phyloP scores from a whole-genome alignment of 2,329 filamentous ascomycete genomes.

The Thelonectria olida region DNA sequence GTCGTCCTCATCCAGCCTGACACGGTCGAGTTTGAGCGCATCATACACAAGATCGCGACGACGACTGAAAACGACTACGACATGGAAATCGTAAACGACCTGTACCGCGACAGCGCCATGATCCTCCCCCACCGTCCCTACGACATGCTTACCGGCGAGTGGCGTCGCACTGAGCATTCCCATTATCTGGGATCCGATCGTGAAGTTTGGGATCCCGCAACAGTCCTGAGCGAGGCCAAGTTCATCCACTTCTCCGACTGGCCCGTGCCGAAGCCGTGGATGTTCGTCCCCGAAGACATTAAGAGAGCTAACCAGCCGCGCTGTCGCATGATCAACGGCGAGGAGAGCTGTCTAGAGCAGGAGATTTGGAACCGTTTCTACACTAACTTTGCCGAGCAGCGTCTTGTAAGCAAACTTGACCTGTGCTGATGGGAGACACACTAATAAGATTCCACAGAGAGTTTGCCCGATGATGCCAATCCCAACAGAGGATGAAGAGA shows the following conservation, averaged over 20 bases:
- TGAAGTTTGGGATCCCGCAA: conserved; percentile 66
- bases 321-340: conserved; percentile 57
- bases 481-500: no score
- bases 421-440: background rate
- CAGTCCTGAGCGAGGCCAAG: conserved; percentile 67
- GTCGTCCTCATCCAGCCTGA: conserved; percentile 69
- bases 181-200: conserved; percentile 52
- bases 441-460: background rate
- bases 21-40: conserved; percentile 55
- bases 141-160: conserved; percentile 70
- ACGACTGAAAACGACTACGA: conserved; percentile 58
- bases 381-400: conserved; percentile 51
- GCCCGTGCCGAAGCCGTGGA: conserved; percentile 71
- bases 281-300: conserved; percentile 26
- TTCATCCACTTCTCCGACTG: conserved; percentile 77
- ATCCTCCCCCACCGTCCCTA: conserved; percentile 72
- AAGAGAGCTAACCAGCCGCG: conserved; percentile 25
- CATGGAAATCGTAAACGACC: conserved; percentile 73
- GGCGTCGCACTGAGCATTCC: conserved; percentile 59
- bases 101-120: conserved; percentile 66
- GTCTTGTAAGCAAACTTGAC: background rate
- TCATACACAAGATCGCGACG: conserved; percentile 38
- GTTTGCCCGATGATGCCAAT: no score
- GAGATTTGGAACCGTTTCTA: conserved; percentile 52
- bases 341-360: conserved; percentile 49